Base-by-base conservation (phyloP, 371 early-diverging fungal genomes). In the Blakeslea trispora region DNA sequence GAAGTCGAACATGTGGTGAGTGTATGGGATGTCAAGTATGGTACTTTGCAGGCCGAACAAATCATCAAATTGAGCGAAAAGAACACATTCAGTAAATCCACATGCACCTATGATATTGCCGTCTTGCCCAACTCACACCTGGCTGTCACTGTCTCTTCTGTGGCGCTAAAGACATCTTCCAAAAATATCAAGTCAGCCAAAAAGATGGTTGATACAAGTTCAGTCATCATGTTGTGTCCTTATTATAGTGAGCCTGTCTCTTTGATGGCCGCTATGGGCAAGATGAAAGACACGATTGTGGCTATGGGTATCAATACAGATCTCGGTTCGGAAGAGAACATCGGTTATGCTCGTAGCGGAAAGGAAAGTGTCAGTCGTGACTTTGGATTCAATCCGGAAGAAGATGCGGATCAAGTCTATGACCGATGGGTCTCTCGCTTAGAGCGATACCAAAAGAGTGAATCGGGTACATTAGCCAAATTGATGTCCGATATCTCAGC, bases 1-100 rank as follows among this genome's bases (percentile, higher is more conserved):
- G 52, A 62, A 56, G 51, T 67, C 11, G 84, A 85, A 35, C 82
- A 83, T 50, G 75, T 83, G 2, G 54, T 89, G 23, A 85, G 86
- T 15, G 77, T 90, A 19, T 90, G 90, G 90, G 90, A 90, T 57
- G 74, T 78, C 43, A 72, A 75, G 42, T 90, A 86, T 46, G 88
- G 88, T 48, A 87, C 90, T 0, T 70, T 87, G 3, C 90, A 88
- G 58, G 76, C 85, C 13, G 71, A 76, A 21, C 77, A 71, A 41
- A 63, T 50, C 23, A 47, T 75, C 43, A 54, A 71, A 19, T 52
- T 57, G 43, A 49, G 55, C 44, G 68, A 59, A 46, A 65, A 61
- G 54, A 56, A 52, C 45, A 44, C 39, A 37, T 57, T 55, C 17
- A 58, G 52, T 39, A 62, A 66, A 21, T 53, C 62, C 17, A 57